Base-by-base conservation (phyloP, 768 basidiomycete genomes). In the Lentinus tigrinus region DNA sequence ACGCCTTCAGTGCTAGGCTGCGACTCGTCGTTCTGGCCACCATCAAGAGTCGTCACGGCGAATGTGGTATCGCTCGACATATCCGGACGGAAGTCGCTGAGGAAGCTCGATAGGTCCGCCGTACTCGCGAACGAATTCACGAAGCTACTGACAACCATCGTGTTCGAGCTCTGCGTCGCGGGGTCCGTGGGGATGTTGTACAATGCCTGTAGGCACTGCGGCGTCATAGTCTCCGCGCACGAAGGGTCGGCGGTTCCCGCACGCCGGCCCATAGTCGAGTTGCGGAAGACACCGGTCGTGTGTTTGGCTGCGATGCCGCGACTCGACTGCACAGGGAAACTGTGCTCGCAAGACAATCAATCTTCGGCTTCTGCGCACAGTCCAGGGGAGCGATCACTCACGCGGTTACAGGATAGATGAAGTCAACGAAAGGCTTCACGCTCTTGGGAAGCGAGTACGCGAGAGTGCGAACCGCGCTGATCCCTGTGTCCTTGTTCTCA, bases 391-490 rank as follows among this genome's bases (percentile, higher is more conserved):
- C 48, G n/a, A 13, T 19, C 6, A 60, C 66, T 23, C 61, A 70
- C 62, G 67, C 49, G 14, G 64, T 63, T 3, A 64, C 69, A 2
- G 72, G 72, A 43, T 70, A 69, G n/a, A 76, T 62, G 21, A 69
- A 53, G 24, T 70, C 62, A 54, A 77, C 60, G 52, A 70, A 66
- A 3, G 55, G 56, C 47, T 66, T 61, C 17, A 77, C 68, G 14
- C 60, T 61, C 13, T 62, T 48, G 19, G 75, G 76, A n/a, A 77
- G 52, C 7, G 75, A 74, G 65, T 74, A 75, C 19, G 62, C 57
- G 17, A 77, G 67, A 1, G 75, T 74, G 44, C 74, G 70, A 42
- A 75, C 61, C 27, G 65, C 62, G 17, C 63, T 47, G 42, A 52
- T 61, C 28, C 73, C 72, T 27, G 67, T 71, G 1, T 58, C 60